Conservation (phyloP, 805 yeast genomes). For the Pichia scutulata region DNA sequence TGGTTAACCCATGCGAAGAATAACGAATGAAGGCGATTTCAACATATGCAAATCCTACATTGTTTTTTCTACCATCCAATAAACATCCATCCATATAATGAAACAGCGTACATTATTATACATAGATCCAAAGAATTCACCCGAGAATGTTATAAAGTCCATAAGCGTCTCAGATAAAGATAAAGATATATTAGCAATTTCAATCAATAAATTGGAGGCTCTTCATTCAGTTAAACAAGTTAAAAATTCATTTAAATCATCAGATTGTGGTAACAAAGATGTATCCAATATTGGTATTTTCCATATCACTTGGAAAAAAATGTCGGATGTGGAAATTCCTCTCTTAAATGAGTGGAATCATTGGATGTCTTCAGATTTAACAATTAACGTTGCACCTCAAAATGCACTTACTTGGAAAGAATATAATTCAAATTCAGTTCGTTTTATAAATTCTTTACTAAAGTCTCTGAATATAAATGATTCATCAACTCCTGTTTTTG, state of each 20-base stretch:
- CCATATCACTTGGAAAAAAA: background rate
- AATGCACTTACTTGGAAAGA: constrained; percentile 16
- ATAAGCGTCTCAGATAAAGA: background rate
- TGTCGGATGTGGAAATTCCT: background rate
- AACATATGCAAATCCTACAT: too few species aligned
- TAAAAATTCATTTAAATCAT: background rate
- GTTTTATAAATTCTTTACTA: background rate
- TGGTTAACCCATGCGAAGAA: too few species aligned
- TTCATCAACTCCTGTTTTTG: constrained; percentile 10
- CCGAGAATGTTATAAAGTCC: background rate
- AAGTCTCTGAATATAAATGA: background rate
- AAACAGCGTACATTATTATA: background rate
- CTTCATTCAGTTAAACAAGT: background rate
- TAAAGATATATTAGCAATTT: background rate
- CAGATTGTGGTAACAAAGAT: background rate
- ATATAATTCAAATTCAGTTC: constrained; percentile 11
- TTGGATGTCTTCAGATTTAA: constrained; percentile 12
- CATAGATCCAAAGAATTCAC: background rate
- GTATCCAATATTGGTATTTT: background rate
- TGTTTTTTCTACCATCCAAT: too few species aligned
- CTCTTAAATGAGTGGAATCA: background rate
- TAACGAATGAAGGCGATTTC: too few species aligned
- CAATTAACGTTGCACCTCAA: constrained; percentile 26
- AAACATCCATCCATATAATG: background rate
- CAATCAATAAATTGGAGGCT: background rate